Conservation (phyloP, 1,139 yeast genomes). For the Suhomyces guaymorum region DNA sequence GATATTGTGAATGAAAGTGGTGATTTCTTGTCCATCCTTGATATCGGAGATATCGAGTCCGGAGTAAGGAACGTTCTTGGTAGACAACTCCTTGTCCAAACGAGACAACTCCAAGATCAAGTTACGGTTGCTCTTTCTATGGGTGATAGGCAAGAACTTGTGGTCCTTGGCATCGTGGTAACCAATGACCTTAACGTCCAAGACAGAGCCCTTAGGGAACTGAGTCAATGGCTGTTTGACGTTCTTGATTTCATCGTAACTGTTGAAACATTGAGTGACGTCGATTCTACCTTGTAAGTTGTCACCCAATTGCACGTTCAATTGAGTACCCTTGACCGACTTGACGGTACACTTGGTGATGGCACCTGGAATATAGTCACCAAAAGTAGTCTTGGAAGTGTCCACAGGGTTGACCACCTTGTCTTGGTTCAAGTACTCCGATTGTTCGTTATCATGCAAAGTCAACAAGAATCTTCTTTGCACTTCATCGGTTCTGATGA, state of each 20-base stretch:
- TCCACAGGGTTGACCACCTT: slow-evolving; percentile 62
- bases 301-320: slow-evolving; percentile 76
- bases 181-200: slow-evolving; percentile 74
- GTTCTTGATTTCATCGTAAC: slow-evolving; percentile 57
- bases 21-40: slow-evolving; percentile 43
- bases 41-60: slow-evolving; percentile 41
- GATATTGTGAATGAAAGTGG: slow-evolving; percentile 56
- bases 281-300: slow-evolving; percentile 81
- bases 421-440: slow-evolving; percentile 25
- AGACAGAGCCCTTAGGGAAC: slow-evolving; percentile 58
- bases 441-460: slow-evolving; percentile 37
- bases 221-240: slow-evolving; percentile 57
- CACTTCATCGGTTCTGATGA: slow-evolving; percentile 65
- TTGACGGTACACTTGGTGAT: slow-evolving; percentile 61
- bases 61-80: slow-evolving; percentile 22
- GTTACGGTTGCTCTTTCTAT: slow-evolving; percentile 53
- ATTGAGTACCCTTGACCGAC: slow-evolving; percentile 69
- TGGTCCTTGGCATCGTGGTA: slow-evolving; percentile 73
- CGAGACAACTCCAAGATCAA: slow-evolving; percentile 68
- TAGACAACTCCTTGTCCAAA: slow-evolving; percentile 34
- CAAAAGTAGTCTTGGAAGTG: slow-evolving; percentile 41
- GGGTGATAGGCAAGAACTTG: slow-evolving; percentile 68
- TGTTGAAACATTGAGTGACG: slow-evolving; percentile 66
- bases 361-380: slow-evolving; percentile 62
- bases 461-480: slow-evolving; percentile 70